Conservation (phyloP, 2,329 filamentous ascomycete species). For the Xylariaceae sp. region DNA sequence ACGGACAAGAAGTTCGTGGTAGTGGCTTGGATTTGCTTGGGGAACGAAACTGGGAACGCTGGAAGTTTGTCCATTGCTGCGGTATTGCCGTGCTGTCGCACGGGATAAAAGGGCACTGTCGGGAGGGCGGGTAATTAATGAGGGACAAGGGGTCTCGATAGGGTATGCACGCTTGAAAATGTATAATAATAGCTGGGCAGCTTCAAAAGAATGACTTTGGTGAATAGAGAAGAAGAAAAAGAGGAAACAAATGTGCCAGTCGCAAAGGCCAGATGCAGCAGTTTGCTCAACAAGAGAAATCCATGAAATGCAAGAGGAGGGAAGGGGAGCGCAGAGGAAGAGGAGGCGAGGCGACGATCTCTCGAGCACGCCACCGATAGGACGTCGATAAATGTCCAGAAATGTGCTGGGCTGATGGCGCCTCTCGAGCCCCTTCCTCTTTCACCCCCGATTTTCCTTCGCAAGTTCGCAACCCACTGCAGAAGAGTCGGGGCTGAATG, state of each 20-base stretch:
- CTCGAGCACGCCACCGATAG: no score
- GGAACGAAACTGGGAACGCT: conserved; percentile 16
- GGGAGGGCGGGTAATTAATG: conserved; percentile 9
- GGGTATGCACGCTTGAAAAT: conserved; percentile 7
- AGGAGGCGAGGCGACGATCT: not conserved
- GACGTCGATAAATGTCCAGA: no score
- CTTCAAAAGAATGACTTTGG: conserved; percentile 17
- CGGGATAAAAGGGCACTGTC: conserved; percentile 1
- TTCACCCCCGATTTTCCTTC: no score
- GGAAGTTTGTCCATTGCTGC: conserved; percentile 26
- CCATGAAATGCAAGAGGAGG: conserved; percentile 4
- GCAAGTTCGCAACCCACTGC: no score
- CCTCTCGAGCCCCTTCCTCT: no score
- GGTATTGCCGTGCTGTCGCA: not conserved
- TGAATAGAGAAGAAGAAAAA: conserved; percentile 13
- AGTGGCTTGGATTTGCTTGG: conserved; percentile 16
- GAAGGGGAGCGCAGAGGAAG: not conserved
- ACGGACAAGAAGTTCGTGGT: conserved; percentile 21
- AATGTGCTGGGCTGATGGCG: no score
- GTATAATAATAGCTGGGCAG: not conserved
- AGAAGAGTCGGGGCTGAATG: no score
- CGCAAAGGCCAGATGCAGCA: conserved; percentile 11
- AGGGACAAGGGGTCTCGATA: conserved; percentile 6
- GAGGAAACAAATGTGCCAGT: conserved; percentile 8
- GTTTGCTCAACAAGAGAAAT: conserved; percentile 11